Percentiles rank a stretch among this genome's conserved stretches.
Conservation (phyloP, 2,329 filamentous ascomycete genomes). For the Ophiostoma sp. region DNA sequence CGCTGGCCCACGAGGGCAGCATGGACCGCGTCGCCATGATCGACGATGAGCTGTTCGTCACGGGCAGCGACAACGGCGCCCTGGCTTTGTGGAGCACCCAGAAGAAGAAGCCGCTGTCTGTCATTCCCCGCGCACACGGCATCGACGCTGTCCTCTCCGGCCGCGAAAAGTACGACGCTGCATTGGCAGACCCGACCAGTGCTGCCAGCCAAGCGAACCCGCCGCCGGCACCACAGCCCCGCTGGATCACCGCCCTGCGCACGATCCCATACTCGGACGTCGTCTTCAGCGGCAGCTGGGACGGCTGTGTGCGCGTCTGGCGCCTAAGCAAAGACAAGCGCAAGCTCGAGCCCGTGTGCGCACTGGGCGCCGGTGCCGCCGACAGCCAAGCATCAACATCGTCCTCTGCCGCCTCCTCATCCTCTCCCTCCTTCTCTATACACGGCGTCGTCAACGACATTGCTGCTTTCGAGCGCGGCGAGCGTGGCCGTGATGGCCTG, state of each 20-base stretch:
- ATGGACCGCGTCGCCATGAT: conserved; percentile 90
- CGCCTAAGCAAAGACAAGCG: conserved; percentile 76
- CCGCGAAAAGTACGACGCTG: conserved; percentile 41
- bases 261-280: conserved; percentile 87
- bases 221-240: conserved; percentile 60
- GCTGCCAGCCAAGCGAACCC: conserved; percentile 70
- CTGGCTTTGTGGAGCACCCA: conserved; percentile 81
- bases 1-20: conserved; percentile 63
- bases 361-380: conserved; percentile 41
- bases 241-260: conserved; percentile 85
- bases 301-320: conserved; percentile 83
- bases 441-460: conserved; percentile 81
- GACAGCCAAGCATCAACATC: conserved; percentile 12
- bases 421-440: conserved; percentile 23
- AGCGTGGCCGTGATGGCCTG: conserved; percentile 67
- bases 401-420: conserved; percentile 15
- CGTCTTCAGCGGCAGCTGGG: conserved; percentile 90
- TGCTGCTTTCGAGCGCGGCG: conserved; percentile 76
- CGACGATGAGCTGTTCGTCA: conserved; percentile 83
- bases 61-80: conserved; percentile 84
- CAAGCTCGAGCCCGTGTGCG: conserved; percentile 66
- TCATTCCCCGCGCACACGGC: conserved; percentile 75
- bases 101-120: conserved; percentile 91
- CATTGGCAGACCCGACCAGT: conserved; percentile 51
- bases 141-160: conserved; percentile 66